Conservation (phyloP, 169 alveolate genomes). For the Neospora caninum region DNA sequence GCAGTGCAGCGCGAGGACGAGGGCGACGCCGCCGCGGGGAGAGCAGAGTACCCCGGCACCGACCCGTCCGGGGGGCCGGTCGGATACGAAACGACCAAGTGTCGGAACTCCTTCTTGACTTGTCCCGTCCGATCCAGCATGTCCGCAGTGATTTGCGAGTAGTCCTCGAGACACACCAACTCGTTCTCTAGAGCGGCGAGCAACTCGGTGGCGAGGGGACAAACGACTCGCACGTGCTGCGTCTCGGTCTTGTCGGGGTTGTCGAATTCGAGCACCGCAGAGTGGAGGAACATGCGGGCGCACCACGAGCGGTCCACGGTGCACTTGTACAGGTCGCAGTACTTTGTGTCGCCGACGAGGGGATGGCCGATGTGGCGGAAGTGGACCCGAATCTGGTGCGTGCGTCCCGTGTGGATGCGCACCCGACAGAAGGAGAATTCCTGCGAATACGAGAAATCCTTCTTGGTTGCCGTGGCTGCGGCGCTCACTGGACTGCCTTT, state of each 20-base stretch:
- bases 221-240: slow-evolving; percentile 68
- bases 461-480: slow-evolving; percentile 47
- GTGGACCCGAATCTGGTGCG: slow-evolving; percentile 80
- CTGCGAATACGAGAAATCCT: slow-evolving; percentile 70
- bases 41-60: slow-evolving; percentile 34
- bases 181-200: slow-evolving; percentile 68
- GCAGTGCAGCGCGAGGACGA: background rate
- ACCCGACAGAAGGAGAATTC: slow-evolving; percentile 77
- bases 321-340: slow-evolving; percentile 70
- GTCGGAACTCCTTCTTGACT: background rate
- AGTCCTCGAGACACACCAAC: slow-evolving; percentile 60
- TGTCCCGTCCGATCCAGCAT: background rate
- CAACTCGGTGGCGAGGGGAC: slow-evolving; percentile 77
- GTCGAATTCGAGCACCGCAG: slow-evolving; percentile 74
- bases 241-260: slow-evolving; percentile 75
- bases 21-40: background rate
- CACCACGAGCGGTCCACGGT: slow-evolving; percentile 77
- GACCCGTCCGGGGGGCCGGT: slow-evolving; percentile 18
- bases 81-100: background rate
- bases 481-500: slow-evolving; percentile 35
- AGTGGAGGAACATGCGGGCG: slow-evolving; percentile 78
- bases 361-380: slow-evolving; percentile 81
- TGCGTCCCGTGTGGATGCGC: slow-evolving; percentile 77
- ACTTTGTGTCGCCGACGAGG: slow-evolving; percentile 75
- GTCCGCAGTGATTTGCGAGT: slow-evolving; percentile 30